Evolutionary conservation across 2,329 filamentous ascomycete species (phyloP), one percentile per base, ranked within the genome.

Genomic region (Blumeria hordei): DNA sequence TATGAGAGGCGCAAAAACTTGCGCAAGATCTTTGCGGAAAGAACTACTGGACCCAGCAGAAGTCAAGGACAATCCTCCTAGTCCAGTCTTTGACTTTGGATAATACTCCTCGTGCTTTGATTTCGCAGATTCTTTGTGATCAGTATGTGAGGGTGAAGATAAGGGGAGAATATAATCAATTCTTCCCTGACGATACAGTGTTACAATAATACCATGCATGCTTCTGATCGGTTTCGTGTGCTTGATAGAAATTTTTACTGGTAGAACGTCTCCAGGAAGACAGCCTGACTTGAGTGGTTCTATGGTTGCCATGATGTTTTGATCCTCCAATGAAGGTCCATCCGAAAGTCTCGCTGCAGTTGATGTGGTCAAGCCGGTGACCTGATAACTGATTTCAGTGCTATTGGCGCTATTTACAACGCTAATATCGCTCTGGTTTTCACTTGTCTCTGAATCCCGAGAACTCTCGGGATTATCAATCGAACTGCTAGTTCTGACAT

Each of bases 1-100:
- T 55, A 95, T 86, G 49, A 98, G 72, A 4, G 92, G 88, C 18
- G 85, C 83, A 56, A 93, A 87, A 0, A 84, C 82, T 66, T 98
- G 92, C 4, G 85, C 83, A 3, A 98, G 71, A 66, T 98, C 92
- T 66, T 96, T 96, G 55, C 92, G 83, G 66, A 95, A 96, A n/a
- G 92, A 77, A 66, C 88, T 92, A 65, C 81, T 90, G 1, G 88
- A 88, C 39, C 86, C 83, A 6, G 85, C 84, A 1, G 87, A 92
- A 1, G 85, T 86, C 43, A 96, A 73, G 1, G 88, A 93, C 33
- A 96, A 71, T 0, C 88, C 88, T 14, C 85, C 85, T 7, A 95
- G 74, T 0, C 88, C 88, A 0, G 88, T 93, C 58, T 83, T 80
- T 1, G 88, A 94, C 62, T 82, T 85, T 4, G 88, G 88, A 64